Base-by-base conservation (phyloP, 192 early-diverging fungal species). In the Coemansia sp. region DNA sequence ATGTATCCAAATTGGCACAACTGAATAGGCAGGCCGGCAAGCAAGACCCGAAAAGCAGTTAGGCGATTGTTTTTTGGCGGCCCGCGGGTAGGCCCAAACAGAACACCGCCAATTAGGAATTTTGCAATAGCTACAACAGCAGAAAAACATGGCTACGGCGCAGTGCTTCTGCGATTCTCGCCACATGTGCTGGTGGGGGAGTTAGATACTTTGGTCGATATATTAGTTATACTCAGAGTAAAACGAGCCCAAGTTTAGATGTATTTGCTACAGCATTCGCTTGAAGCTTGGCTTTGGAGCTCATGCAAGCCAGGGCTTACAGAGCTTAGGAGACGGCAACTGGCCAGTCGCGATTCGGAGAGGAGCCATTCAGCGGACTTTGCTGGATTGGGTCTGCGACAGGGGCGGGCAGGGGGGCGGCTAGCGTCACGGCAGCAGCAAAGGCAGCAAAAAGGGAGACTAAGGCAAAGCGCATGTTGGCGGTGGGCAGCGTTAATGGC, bases 291-390 rank as follows among this genome's bases (percentile, higher is more conserved):
- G 43, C 43, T 8, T 8, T 46, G 9, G n/a, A 21, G 43, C 18
- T 35, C n/a, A 24, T 26, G 13, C 35, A 16, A 7, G 23, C 9
- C 9, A 9, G 10, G 3, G 33, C 9, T 26, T 26, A 10, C 48
- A 11, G 48, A 11, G 40, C 26, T 37, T 73, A 79, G 26, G 68
- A 74, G 20, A 64, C 71, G 8, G 67, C 69, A 21, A 75, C 72
- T 0, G 77, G 77, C 77, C 77, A 80, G 72, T 80, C 77, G 59
- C 77, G 77, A 42, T 69, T 59, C n/a, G 77, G 72, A 13, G 68
- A 64, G 26, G 61, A 57, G 6, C 58, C 71, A 3, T 23, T 9
- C 37, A 55, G 23, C 33, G 35, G 10, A 50, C 61, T 33, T 63
- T 70, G 28, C 56, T 64, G 36, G 24, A 51, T 26, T 51, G 18